These are phyloP conservation scores for Chlorophyllum brunneum DNA, from an alignment of 768 basidiomycete species.

Conservation along the genomic window DNA sequence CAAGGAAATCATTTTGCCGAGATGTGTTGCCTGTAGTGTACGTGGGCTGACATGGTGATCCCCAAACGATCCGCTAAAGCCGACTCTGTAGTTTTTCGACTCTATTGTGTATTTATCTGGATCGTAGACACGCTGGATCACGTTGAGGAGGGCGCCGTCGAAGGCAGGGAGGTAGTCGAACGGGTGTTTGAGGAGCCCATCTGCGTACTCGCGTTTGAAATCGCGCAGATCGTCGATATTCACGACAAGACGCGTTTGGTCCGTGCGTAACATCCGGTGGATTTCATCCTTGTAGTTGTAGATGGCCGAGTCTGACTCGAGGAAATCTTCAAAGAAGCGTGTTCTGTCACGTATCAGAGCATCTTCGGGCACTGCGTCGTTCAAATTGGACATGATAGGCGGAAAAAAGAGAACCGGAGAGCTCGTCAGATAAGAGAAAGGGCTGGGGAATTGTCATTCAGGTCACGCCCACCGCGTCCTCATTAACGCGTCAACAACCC, in stretches of 20 bases:
- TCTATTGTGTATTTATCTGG: conserved; percentile 77
- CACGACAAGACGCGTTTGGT: conserved; percentile 86
- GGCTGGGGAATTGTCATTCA: background rate
- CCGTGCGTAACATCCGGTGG: conserved; percentile 73
- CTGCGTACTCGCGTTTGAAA: conserved; percentile 82
- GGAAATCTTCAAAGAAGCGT: conserved; percentile 80
- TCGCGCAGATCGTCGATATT: conserved; percentile 96
- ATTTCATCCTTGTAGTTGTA: conserved; percentile 88
- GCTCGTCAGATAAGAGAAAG: conserved; percentile 11
- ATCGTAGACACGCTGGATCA: conserved; percentile 74
- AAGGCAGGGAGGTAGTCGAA: conserved; percentile 85
- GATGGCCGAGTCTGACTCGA: conserved; percentile 59
- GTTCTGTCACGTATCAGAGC: conserved; percentile 71
- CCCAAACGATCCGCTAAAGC: conserved; percentile 94
- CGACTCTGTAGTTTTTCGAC: conserved; percentile 80
- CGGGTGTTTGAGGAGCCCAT: conserved; percentile 87
- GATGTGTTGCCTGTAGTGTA: conserved; percentile 80
- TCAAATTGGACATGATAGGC: conserved; percentile 39
- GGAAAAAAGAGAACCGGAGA: conserved; percentile 9
- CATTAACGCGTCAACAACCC: conserved; percentile 25
- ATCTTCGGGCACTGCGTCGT: conserved; percentile 65
- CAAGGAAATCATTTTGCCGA: conserved; percentile 94
- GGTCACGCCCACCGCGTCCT: conserved; percentile 6
- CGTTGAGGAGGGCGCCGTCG: conserved; percentile 73
- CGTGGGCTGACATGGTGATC: conserved; percentile 97